Conservation (phyloP, 768 basidiomycete genomes). For the Pleurotus djamor region DNA sequence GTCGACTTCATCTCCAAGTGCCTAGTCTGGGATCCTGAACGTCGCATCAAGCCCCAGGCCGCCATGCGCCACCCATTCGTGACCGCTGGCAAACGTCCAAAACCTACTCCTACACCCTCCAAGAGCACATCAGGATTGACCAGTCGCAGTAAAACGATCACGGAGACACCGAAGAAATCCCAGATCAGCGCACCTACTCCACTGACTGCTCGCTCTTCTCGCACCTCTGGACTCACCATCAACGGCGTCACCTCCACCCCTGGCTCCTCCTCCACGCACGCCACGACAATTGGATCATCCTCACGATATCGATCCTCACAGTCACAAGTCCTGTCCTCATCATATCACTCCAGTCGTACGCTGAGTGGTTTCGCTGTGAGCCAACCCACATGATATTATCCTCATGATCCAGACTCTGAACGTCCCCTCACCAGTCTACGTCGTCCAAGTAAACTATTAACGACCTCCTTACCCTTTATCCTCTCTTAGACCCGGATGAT, state of each 20-base stretch:
- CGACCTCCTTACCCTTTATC: conserved; percentile 8
- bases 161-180: conserved; percentile 84
- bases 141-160: conserved; percentile 49
- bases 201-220: conserved; percentile 72
- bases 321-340: conserved; percentile 62
- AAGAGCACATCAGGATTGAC: conserved; percentile 56
- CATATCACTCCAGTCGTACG: conserved; percentile 76
- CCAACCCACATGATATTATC: conserved; percentile 13
- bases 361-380: conserved; percentile 69
- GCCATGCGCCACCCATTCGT: conserved; percentile 93
- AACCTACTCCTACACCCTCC: conserved; percentile 37
- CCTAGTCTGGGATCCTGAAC: conserved; percentile 97
- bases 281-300: conserved; percentile 55
- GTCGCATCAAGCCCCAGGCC: conserved; percentile 89
- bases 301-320: conserved; percentile 70
- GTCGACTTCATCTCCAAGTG: conserved; percentile 97
- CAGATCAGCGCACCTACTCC: conserved; percentile 89
- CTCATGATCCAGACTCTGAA: conserved; percentile 8
- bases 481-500: conserved; percentile 2
- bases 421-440: conserved; percentile 28
- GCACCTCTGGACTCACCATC: conserved; percentile 47
- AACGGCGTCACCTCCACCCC: conserved; percentile 50
- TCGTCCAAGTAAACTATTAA: conserved; percentile 32
- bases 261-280: conserved; percentile 47
- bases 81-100: conserved; percentile 58